These are phyloP conservation scores for Aspergillus sclerotiicarbonarius DNA, from an alignment of 495 filamentous ascomycete genomes.

Conservation along the genomic window DNA sequence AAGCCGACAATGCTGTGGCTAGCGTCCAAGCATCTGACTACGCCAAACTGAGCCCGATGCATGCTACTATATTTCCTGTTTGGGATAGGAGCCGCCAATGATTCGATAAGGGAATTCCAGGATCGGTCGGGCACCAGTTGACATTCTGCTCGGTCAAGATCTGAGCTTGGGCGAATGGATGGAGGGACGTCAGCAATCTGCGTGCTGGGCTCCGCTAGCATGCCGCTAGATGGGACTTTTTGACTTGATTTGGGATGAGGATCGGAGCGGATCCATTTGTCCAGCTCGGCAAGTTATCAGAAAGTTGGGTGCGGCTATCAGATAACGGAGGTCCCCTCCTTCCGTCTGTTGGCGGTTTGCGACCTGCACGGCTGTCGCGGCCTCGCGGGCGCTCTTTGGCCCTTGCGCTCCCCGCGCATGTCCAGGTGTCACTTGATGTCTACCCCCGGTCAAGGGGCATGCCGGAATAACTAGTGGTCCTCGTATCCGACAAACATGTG, in stretches of 20 bases:
- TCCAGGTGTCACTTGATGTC: not conserved
- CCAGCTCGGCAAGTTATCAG: constrained; percentile 12
- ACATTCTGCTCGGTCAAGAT: not conserved
- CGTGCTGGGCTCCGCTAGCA: not conserved
- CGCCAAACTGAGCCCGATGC: not conserved
- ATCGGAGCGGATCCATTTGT: constrained; percentile 6
- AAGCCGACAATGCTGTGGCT: not conserved
- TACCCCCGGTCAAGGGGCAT: not conserved
- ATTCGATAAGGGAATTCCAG: constrained; percentile 9
- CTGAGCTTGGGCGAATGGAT: constrained; percentile 14
- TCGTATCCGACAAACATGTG: not conserved
- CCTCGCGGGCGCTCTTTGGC: not conserved
- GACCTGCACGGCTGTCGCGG: no score
- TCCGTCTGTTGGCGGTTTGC: not conserved
- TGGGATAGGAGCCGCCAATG: not conserved
- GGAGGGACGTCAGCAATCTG: constrained; percentile 3
- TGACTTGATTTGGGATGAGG: constrained; percentile 30
- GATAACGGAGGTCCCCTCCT: not conserved
- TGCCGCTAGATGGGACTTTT: constrained; percentile 25
- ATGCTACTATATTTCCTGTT: not conserved
- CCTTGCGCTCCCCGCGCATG: constrained; percentile 3
- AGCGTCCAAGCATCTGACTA: not conserved
- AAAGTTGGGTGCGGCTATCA: constrained; percentile 8
- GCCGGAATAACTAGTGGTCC: not conserved
- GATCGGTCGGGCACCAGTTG: constrained; percentile 6